phyloP scores from a whole-genome alignment of 179 eudicot genomes.

The Corrigiola litoralis region DNA sequence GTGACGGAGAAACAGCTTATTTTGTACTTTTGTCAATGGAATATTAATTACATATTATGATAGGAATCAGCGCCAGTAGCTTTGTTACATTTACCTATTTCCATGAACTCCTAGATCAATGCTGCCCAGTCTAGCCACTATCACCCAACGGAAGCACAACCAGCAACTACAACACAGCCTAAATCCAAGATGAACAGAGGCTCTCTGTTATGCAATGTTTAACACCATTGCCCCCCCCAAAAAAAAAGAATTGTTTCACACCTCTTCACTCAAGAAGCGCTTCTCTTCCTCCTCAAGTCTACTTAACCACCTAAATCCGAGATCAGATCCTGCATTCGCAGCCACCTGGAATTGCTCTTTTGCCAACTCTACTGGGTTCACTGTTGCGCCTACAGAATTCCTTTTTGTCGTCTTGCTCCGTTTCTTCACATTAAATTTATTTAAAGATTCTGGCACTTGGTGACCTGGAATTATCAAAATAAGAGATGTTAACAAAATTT shows the following conservation, averaged over 20 bases:
- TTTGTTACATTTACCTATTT: too few relatives aligned
- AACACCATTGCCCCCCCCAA: too few relatives aligned
- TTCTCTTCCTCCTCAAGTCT: constrained; percentile 75
- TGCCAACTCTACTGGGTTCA: constrained; percentile 56
- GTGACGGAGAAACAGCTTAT: too few relatives aligned
- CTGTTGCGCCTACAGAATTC: constrained; percentile 25
- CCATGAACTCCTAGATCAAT: too few relatives aligned
- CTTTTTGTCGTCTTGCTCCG: constrained; percentile 30
- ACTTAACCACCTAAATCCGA: constrained; percentile 78
- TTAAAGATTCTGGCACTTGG: constrained; percentile 57
- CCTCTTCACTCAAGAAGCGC: constrained; percentile 28
- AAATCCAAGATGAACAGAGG: neutral
- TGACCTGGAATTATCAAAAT: constrained; percentile 36
- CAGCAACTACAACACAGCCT: neutral
- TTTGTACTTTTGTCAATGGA: too few relatives aligned
- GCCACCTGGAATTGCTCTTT: constrained; percentile 74
- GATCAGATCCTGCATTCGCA: constrained; percentile 79
- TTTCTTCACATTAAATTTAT: constrained; percentile 49
- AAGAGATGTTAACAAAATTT: neutral
- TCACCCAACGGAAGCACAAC: too few relatives aligned
- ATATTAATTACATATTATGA: too few relatives aligned
- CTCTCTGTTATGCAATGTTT: too few relatives aligned
- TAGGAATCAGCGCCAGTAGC: too few relatives aligned
- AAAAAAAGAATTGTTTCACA: too few relatives aligned
- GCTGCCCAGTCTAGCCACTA: too few relatives aligned